Percentiles rank a stretch among this genome's conserved stretches.
phyloP scores from a whole-genome alignment of 345 rosid genomes.

The Barbarea vulgaris region DNA sequence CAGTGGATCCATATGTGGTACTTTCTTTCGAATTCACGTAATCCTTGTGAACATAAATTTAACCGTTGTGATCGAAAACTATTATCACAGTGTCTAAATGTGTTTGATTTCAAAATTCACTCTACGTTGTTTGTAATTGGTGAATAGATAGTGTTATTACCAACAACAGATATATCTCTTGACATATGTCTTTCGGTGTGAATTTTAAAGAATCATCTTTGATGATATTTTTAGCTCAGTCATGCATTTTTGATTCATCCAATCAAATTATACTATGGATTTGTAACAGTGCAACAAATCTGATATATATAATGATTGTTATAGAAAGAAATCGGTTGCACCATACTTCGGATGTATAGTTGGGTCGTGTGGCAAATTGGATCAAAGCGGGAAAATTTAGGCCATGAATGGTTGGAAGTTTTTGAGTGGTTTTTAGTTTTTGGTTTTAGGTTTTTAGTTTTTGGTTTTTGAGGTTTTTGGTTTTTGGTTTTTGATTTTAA shows the following conservation, averaged over 20 bases:
- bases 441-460: no score
- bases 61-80: constrained; percentile 9
- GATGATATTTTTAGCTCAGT: not conserved
- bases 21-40: constrained; percentile 8
- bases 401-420: no score
- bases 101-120: not conserved
- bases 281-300: not conserved
- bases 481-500: no score
- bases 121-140: not conserved
- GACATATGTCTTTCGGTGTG: not conserved
- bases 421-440: no score
- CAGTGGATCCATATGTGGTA: constrained; percentile 88
- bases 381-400: constrained; percentile 86
- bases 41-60: not conserved
- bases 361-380: constrained; percentile 91
- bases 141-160: not conserved
- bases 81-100: not conserved
- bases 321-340: constrained; percentile 80
- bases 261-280: not conserved
- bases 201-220: not conserved
- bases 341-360: constrained; percentile 95
- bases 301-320: not conserved
- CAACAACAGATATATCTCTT: constrained; percentile 8
- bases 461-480: no score
- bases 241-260: not conserved